Base-by-base conservation (phyloP, 331 rosid species). In the Stylosanthes scabra region DNA sequence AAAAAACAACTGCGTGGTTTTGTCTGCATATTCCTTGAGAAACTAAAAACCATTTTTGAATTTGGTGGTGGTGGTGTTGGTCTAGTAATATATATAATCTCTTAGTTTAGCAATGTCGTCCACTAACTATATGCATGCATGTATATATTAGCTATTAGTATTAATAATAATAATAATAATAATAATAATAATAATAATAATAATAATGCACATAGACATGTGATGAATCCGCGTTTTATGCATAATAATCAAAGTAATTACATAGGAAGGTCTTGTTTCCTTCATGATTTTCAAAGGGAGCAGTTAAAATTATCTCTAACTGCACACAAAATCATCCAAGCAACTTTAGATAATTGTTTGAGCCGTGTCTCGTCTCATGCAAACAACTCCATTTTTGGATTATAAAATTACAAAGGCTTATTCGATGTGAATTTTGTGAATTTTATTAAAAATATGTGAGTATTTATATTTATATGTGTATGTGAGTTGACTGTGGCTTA, bases 261-360 rank as follows among this genome's bases (percentile, higher is more conserved):
- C 86, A 76, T 71, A 20, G 68, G 41, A 76, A 80, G 66, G 71
- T 84, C 80, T 91, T 88, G 96, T 91, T 93, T 84, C 80, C 83
- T 87, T 86, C 93, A 83, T 87, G 71, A 78, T 84, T 89, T 92
- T 95, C 97, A 82, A 88, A 88, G 90, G 93, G 97, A 87, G 99
- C 89, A 88, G 97, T 95, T 95, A 74, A 84, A 84, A 76, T 83
- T 51, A 71, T 78, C 80, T 85, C 81, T 82, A 82, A 82, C 85
- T 47, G 77, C 81, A 85, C 70, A 75, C 52, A 73, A 80, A 72
- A 78, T 60, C 57, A 70, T 78, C 77, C 46, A 56, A 74, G 34
- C 34, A 74, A 70, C 59, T 83, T 54, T 71, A 68, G 77, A 68
- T 78, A 42, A 59, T 76, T 75, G 10, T 46, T 14, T 25, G 58